These are phyloP conservation scores for Cydonia oblonga DNA, from an alignment of 331 rosid genomes.

Conservation along the genomic window DNA sequence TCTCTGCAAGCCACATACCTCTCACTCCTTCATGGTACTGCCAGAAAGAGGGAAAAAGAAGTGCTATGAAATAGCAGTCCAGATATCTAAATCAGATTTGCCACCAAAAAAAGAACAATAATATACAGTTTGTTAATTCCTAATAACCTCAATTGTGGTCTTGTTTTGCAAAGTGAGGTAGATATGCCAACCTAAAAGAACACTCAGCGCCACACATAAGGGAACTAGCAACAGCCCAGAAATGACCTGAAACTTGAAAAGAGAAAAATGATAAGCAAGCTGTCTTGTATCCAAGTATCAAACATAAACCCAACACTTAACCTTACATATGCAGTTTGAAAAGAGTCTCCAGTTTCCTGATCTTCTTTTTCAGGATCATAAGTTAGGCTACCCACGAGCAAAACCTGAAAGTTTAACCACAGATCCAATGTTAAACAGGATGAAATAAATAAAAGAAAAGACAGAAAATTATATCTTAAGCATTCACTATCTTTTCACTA, in stretches of 20 bases:
- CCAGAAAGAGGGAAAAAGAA: slow-evolving; percentile 14
- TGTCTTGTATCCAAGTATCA: slow-evolving; percentile 3
- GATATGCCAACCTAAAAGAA: slow-evolving; percentile 90
- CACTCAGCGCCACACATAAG: slow-evolving; percentile 51
- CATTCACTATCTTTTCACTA: background rate
- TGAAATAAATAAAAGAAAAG: background rate
- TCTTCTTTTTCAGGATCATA: slow-evolving; percentile 51
- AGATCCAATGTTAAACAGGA: background rate
- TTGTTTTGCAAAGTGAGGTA: slow-evolving; percentile 80
- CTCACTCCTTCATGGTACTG: slow-evolving; percentile 96
- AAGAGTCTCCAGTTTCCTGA: slow-evolving; percentile 47
- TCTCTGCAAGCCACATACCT: slow-evolving; percentile 94
- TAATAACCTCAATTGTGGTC: slow-evolving; percentile 87
- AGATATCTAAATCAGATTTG: slow-evolving; percentile 5
- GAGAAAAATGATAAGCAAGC: slow-evolving; percentile 16
- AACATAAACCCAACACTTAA: slow-evolving; percentile 2
- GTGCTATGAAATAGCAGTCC: slow-evolving; percentile 14
- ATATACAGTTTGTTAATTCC: slow-evolving; percentile 6
- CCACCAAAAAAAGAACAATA: slow-evolving; percentile 14
- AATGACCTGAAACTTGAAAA: slow-evolving; percentile 45
- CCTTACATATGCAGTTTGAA: slow-evolving; percentile 68
- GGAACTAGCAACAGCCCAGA: slow-evolving; percentile 75
- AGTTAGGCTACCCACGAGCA: slow-evolving; percentile 78
- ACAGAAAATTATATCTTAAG: background rate
- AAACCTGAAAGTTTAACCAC: slow-evolving; percentile 40